phyloP scores from a whole-genome alignment of 148 eudicot species.

The Mesembryanthemum crystallinum region DNA sequence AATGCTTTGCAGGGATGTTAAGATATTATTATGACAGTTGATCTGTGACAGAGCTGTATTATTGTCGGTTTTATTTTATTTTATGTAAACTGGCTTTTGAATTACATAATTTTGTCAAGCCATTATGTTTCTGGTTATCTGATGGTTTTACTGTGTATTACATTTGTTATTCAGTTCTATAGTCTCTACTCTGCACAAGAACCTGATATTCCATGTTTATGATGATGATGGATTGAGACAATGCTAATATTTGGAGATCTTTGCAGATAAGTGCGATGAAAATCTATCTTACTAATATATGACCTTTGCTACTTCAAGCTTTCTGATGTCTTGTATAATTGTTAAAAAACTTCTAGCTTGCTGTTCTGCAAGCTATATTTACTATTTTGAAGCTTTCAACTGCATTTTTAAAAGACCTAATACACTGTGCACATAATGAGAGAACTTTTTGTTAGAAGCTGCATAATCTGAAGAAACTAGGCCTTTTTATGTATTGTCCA shows the following conservation, averaged over 20 bases:
- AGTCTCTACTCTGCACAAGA: neutral
- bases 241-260: neutral
- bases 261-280: neutral
- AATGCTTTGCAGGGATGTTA: neutral
- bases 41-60: neutral
- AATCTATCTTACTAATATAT: neutral
- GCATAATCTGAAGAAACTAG: neutral
- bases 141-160: neutral
- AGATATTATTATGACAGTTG: neutral
- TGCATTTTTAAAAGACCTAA: neutral
- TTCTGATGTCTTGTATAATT: neutral
- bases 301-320: constrained; percentile 1
- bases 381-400: neutral
- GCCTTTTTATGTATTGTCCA: neutral
- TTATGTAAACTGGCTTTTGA: neutral
- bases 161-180: neutral
- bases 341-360: neutral
- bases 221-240: constrained; percentile 1
- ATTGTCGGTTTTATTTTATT: neutral
- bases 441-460: neutral
- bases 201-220: neutral
- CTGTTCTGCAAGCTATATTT: neutral
- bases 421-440: neutral
- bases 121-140: neutral
- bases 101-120: neutral